Percentiles rank a stretch among this genome's conserved stretches.
phyloP scores from a whole-genome alignment of 176 grass and related monocot species.

The Zoysia pacifica region DNA sequence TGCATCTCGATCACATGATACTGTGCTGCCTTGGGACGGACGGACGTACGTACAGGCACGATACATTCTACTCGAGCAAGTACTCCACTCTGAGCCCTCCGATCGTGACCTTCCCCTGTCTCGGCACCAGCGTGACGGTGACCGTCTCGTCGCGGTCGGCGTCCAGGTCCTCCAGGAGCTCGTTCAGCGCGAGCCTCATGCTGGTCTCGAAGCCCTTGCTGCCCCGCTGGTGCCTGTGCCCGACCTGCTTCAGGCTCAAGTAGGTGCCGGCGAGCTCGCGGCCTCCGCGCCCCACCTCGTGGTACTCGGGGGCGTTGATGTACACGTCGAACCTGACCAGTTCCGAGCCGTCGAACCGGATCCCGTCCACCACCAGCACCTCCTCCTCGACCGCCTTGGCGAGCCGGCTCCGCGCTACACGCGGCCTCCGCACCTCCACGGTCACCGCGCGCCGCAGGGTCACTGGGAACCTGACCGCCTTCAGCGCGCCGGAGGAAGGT shows the following conservation, averaged over 20 bases:
- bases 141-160: conserved; percentile 52
- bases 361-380: conserved; percentile 47
- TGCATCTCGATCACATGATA: no score
- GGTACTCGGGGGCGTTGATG: conserved; percentile 47
- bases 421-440: conserved; percentile 46
- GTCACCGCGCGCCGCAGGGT: conserved; percentile 20
- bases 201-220: conserved; percentile 23
- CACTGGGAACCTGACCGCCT: conserved; percentile 44
- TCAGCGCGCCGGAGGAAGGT: neutral
- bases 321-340: conserved; percentile 57
- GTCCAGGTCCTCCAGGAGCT: conserved; percentile 51
- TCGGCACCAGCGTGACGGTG: conserved; percentile 53
- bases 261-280: conserved; percentile 59
- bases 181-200: conserved; percentile 50
- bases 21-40: no score
- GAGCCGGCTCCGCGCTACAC: conserved; percentile 34
- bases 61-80: conserved; percentile 14
- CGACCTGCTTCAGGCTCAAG: conserved; percentile 52
- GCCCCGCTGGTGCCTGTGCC: conserved; percentile 28
- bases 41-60: neutral
- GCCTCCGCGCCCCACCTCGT: conserved; percentile 11
- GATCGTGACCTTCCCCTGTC: conserved; percentile 48
- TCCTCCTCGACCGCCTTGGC: conserved; percentile 54
- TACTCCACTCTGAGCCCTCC: conserved; percentile 44
- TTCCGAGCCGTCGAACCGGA: conserved; percentile 41